Evolutionary conservation across 148 eudicot genomes (phyloP).

Genomic region (Camellia granthamiana): DNA sequence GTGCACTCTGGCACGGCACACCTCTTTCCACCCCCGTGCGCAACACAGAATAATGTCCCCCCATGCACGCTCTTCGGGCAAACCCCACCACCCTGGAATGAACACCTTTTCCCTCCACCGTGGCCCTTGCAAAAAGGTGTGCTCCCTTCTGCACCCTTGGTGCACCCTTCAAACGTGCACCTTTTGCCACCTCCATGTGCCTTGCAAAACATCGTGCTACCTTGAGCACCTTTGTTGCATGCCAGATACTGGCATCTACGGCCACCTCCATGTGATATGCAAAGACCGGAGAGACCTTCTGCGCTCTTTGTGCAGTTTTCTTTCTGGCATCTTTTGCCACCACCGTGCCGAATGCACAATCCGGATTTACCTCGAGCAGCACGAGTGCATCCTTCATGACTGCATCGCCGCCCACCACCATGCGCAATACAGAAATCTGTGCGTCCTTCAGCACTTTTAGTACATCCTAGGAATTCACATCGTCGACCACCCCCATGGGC

Average conservation of each 20-base stretch:
- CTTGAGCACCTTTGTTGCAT: slow-evolving; percentile 93
- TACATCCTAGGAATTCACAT: slow-evolving; percentile 81
- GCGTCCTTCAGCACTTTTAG: slow-evolving; percentile 94
- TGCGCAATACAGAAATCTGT: slow-evolving; percentile 92
- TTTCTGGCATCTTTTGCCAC: slow-evolving; percentile 89
- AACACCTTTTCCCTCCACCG: slow-evolving; percentile 96
- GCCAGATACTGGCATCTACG: slow-evolving; percentile 79
- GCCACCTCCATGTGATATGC: slow-evolving; percentile 98
- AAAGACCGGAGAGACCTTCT: slow-evolving; percentile 93
- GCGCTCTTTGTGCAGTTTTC: slow-evolving; percentile 91
- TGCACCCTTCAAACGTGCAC: slow-evolving; percentile 74
- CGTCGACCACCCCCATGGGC: slow-evolving; percentile 98
- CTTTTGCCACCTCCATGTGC: slow-evolving; percentile 99
- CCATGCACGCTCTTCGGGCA: slow-evolving; percentile 99
- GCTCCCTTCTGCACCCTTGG: slow-evolving; percentile 96
- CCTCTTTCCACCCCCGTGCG: slow-evolving; percentile 98
- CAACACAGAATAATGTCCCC: slow-evolving; percentile 88
- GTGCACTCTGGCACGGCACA: slow-evolving; percentile 77
- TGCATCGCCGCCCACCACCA: slow-evolving; percentile 92
- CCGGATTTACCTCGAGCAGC: slow-evolving; percentile 97
- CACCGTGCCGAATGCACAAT: slow-evolving; percentile 92
- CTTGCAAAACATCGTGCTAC: slow-evolving; percentile 96
- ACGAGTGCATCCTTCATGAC: slow-evolving; percentile 72
- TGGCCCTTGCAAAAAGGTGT: slow-evolving; percentile 95
- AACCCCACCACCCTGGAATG: slow-evolving; percentile 55